Conservation (phyloP, 176 grass and related monocot genomes). For the Chrysopogon serrulatus region DNA sequence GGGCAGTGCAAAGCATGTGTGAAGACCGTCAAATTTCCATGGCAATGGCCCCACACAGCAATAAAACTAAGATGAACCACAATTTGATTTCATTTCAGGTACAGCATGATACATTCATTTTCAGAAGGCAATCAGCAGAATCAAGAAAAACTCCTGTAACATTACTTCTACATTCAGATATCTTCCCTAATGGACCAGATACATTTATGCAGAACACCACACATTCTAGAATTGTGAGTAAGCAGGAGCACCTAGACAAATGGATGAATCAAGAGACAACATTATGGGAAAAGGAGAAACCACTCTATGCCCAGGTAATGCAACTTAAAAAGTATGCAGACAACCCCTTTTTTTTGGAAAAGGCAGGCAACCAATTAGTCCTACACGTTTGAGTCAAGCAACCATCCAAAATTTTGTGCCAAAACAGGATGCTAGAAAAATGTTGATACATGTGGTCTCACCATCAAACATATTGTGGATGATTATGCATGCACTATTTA, state of each 20-base stretch:
- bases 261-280: background rate
- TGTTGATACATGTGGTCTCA: background rate
- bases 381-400: background rate
- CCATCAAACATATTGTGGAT: background rate
- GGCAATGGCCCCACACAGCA: background rate
- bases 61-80: background rate
- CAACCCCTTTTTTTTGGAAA: background rate
- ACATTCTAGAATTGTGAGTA: background rate
- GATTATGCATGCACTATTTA: background rate
- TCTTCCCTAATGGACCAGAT: background rate
- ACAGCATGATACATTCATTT: background rate
- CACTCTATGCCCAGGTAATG: background rate
- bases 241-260: background rate
- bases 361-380: background rate
- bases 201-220: background rate
- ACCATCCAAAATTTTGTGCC: background rate
- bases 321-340: background rate
- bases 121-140: background rate
- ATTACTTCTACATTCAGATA: background rate
- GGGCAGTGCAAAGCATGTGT: background rate
- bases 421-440: background rate
- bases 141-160: background rate
- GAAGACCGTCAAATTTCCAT: too few relatives aligned
- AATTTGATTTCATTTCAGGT: background rate
- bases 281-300: background rate